Conservation (phyloP, 1,284 basidiomycete genomes). For the Meira nashicola region DNA sequence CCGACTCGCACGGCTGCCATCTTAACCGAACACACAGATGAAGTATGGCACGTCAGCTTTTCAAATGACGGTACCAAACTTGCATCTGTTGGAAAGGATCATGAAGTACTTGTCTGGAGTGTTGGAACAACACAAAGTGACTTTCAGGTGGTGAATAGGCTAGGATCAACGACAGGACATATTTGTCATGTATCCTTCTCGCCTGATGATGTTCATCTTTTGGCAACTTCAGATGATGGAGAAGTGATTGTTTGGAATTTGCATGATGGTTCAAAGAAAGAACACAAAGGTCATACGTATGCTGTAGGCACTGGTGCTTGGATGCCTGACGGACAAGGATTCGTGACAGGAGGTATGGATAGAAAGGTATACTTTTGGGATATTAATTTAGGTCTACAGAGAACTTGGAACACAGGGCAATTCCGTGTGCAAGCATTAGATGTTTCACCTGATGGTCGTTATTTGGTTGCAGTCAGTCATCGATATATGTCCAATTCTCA, state of each 20-base stretch:
- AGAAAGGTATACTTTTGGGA: slow-evolving; percentile 76
- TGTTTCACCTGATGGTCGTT: slow-evolving; percentile 76
- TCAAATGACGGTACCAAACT: slow-evolving; percentile 79
- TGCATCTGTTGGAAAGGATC: slow-evolving; percentile 83
- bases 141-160: slow-evolving; percentile 25
- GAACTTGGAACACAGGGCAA: slow-evolving; percentile 68
- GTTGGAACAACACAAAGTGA: slow-evolving; percentile 17
- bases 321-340: slow-evolving; percentile 81
- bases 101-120: slow-evolving; percentile 75
- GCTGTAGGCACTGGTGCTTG: slow-evolving; percentile 80
- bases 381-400: slow-evolving; percentile 63
- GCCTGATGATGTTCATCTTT: slow-evolving; percentile 32
- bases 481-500: not conserved
- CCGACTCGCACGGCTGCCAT: slow-evolving; percentile 68
- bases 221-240: slow-evolving; percentile 29
- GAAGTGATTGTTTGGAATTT: slow-evolving; percentile 36
- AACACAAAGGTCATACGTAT: slow-evolving; percentile 68
- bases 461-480: slow-evolving; percentile 69
- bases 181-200: slow-evolving; percentile 59
- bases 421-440: slow-evolving; percentile 82
- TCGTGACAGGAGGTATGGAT: slow-evolving; percentile 86
- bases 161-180: slow-evolving; percentile 29
- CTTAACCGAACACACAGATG: slow-evolving; percentile 74
- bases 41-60: slow-evolving; percentile 94
- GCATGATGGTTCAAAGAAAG: slow-evolving; percentile 10